Evolutionary conservation across 441 rosid genomes (phyloP).

Genomic region (Erodium texanum): DNA sequence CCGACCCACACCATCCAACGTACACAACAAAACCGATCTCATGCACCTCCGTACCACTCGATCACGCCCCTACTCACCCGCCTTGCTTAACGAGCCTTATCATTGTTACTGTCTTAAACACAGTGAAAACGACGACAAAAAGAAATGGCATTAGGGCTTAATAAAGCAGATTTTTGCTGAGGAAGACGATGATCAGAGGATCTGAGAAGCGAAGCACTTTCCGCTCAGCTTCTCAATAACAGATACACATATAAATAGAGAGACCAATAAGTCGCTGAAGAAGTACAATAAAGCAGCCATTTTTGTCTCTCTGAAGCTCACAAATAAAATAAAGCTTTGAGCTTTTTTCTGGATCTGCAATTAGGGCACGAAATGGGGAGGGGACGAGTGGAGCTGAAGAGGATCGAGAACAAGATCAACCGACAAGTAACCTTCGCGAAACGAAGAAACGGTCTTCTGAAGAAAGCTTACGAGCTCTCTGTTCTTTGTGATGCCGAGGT

Average conservation of each 20-base stretch:
- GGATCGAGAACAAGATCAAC: conserved; percentile 99
- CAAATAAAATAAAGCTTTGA: too few relatives aligned
- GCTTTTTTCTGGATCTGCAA: background rate
- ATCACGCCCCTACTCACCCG: background rate
- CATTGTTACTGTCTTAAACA: conserved; percentile 9
- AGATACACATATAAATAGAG: background rate
- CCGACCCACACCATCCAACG: background rate
- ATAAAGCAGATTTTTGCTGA: background rate
- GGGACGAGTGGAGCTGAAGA: conserved; percentile 98
- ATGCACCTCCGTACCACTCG: background rate
- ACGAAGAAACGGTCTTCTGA: conserved; percentile 91
- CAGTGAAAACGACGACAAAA: background rate
- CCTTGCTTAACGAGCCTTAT: background rate
- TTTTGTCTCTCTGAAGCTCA: background rate
- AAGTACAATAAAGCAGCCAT: background rate
- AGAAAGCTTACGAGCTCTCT: conserved; percentile 99
- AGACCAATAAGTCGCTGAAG: too few relatives aligned
- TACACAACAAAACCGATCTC: background rate
- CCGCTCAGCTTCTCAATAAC: too few relatives aligned
- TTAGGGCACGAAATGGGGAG: conserved; percentile 53
- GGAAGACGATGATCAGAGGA: background rate
- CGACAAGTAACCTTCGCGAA: conserved; percentile 98
- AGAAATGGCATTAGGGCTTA: background rate
- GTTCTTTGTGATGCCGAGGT: too few relatives aligned
- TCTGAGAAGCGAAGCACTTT: too few relatives aligned